Conservation (phyloP, 139 green algal genomes). For the Spirogloea muscicola region DNA sequence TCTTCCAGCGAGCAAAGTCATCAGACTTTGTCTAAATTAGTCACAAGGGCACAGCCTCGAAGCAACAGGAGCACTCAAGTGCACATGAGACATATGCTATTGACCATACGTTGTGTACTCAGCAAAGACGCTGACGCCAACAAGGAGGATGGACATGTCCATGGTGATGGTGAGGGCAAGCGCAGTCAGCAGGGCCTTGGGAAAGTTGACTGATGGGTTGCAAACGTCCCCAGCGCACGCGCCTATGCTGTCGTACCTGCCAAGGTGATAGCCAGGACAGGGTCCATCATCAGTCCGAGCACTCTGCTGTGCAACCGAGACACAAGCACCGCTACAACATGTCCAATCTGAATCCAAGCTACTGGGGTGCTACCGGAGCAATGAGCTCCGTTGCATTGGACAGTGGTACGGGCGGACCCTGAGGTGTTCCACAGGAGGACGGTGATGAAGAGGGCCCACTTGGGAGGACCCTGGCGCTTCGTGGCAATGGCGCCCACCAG, state of each 20-base stretch:
- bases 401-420: slow-evolving; percentile 23
- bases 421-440: slow-evolving; percentile 47
- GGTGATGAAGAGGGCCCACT: slow-evolving; percentile 35
- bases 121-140: slow-evolving; percentile 37
- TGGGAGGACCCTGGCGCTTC: slow-evolving; percentile 2
- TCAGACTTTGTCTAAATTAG: no score
- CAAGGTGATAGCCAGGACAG: neutral
- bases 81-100: no score
- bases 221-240: slow-evolving; percentile 31
- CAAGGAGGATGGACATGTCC: slow-evolving; percentile 17
- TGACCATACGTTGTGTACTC: slow-evolving; percentile 12
- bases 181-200: slow-evolving; percentile 10
- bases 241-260: slow-evolving; percentile 31
- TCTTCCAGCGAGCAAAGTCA: no score
- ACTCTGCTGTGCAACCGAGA: neutral
- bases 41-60: no score
- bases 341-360: neutral
- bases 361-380: neutral
- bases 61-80: no score
- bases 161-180: slow-evolving; percentile 21
- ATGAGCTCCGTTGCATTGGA: neutral
- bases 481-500: neutral
- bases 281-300: neutral
- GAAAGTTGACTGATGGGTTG: slow-evolving; percentile 19
- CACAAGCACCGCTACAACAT: neutral